These are phyloP conservation scores for Crithidia mellificae DNA, from an alignment of 208 protist species.

Conservation along the genomic window DNA sequence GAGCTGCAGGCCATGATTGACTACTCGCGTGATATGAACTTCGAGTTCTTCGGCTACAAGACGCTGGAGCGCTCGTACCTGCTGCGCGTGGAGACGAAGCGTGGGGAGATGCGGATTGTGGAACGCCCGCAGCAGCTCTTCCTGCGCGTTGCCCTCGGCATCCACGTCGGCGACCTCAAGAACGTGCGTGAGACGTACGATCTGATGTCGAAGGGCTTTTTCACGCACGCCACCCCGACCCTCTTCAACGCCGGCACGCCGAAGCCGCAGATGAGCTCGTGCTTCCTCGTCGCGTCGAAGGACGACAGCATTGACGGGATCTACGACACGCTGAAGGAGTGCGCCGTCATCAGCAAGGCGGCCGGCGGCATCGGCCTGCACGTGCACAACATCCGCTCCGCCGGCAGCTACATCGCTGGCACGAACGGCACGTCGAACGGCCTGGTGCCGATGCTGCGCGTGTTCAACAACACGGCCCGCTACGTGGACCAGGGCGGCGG, in stretches of 20 bases:
- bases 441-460: conserved; percentile 99
- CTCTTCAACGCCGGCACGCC: conserved; percentile 98
- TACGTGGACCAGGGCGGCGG: conserved; percentile 98
- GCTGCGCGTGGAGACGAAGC: conserved; percentile 87
- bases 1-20: conserved; percentile 92
- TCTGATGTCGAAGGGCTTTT: conserved; percentile 92
- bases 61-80: conserved; percentile 99
- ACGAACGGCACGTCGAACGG: conserved; percentile 98
- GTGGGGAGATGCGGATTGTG: conserved; percentile 79
- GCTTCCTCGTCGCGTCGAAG: conserved; percentile 98
- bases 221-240: conserved; percentile 99
- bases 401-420: conserved; percentile 97
- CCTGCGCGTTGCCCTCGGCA: conserved; percentile 98
- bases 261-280: conserved; percentile 96
- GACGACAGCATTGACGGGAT: conserved; percentile 99
- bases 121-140: conserved; percentile 99
- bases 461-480: conserved; percentile 99
- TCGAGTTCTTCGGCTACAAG: conserved; percentile 99
- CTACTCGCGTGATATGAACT: conserved; percentile 95
- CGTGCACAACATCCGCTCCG: conserved; percentile 96
- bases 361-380: conserved; percentile 98
- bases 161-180: conserved; percentile 94
- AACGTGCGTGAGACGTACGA: conserved; percentile 97
- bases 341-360: conserved; percentile 97
- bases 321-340: conserved; percentile 99